Evolutionary conservation across 129 eudicot genomes (phyloP), one percentile per base, ranked within the genome.

Genomic region (Centaurea solstitialis): DNA sequence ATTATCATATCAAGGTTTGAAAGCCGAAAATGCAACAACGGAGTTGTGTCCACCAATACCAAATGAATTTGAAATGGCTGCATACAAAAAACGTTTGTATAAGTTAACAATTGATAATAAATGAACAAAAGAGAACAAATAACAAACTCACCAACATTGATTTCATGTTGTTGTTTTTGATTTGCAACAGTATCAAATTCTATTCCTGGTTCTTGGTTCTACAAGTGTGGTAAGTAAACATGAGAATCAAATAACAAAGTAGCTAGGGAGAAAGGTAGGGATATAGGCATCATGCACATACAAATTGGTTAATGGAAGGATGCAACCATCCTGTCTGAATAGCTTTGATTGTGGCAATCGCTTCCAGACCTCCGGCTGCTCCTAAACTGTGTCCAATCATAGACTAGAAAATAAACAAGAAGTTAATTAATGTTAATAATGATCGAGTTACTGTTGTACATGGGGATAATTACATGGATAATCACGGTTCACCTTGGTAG

Each of bases 321-420:
- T 91, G 93, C 81, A 53, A 53, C 62, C 62, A 53, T 53, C 62
- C 62, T 53, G 62, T 15, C 62, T 53, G 62, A 53, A 53, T 77
- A 72, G 93, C 97, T 85, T 89, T 91, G 5, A 92, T 82, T n/a
- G 92, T 84, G 26, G 97, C 97, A 33, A 92, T 92, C 72, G 94
- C 97, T 86, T 92, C 97, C 86, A 91, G 41, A 76, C 93, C 90
- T 30, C 97, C 93, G 45, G 97, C 90, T 80, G 97, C 93, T 71
- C 97, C 97, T 64, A 88, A 87, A 82, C 92, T 81, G 79, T 92
- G 97, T 21, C 94, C 97, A 45, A 92, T 92, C 94, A 92, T 89
- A 30, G 97, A 92, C 97, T 92, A 88, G 21, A 81, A 66, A 3
- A 70, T 33, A 67, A 47, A 47, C 64, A 35, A 50, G 72, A 10